Conservation (phyloP, 1,284 basidiomycete genomes). For the Cutaneotrichosporon dermatis region DNA sequence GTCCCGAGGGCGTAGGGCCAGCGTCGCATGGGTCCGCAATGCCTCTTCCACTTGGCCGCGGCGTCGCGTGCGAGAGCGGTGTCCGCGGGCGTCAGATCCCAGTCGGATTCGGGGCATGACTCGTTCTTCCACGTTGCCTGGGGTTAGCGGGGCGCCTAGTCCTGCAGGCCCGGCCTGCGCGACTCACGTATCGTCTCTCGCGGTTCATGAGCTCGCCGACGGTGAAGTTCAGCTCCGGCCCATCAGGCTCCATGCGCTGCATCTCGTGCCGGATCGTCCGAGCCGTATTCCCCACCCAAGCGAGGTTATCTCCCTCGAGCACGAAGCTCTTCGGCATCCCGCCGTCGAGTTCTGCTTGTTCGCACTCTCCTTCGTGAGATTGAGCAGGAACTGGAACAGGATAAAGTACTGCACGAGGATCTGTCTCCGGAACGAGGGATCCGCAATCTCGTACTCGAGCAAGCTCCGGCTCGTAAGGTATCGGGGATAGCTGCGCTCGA, state of each 20-base stretch:
- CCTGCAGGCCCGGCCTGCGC: too few species aligned
- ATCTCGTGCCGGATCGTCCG: conserved; percentile 34
- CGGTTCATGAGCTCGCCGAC: conserved; percentile 36
- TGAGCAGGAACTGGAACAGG: conserved; percentile 46
- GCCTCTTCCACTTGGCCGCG: conserved; percentile 20
- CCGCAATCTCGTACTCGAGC: conserved; percentile 41
- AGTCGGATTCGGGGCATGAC: conserved; percentile 37
- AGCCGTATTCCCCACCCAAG: conserved; percentile 34
- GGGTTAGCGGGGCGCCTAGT: neutral
- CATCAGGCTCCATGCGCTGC: conserved; percentile 33
- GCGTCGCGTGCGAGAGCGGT: conserved; percentile 11
- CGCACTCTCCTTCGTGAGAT: conserved; percentile 35
- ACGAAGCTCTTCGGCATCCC: conserved; percentile 45
- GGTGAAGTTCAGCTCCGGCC: conserved; percentile 34
- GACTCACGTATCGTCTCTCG: conserved; percentile 40
- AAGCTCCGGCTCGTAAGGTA: conserved; percentile 42
- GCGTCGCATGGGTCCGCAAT: conserved; percentile 21
- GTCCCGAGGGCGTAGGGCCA: conserved; percentile 39
- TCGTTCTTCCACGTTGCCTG: conserved; percentile 48
- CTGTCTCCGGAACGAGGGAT: conserved; percentile 46
- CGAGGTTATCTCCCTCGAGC: conserved; percentile 29
- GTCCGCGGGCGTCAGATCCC: conserved; percentile 34
- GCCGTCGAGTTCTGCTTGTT: conserved; percentile 42
- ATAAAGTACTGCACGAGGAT: conserved; percentile 48
- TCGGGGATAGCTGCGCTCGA: conserved; percentile 38